Evolutionary conservation across 2,329 filamentous ascomycete species (phyloP).

Genomic region (Xylariales sp.): DNA sequence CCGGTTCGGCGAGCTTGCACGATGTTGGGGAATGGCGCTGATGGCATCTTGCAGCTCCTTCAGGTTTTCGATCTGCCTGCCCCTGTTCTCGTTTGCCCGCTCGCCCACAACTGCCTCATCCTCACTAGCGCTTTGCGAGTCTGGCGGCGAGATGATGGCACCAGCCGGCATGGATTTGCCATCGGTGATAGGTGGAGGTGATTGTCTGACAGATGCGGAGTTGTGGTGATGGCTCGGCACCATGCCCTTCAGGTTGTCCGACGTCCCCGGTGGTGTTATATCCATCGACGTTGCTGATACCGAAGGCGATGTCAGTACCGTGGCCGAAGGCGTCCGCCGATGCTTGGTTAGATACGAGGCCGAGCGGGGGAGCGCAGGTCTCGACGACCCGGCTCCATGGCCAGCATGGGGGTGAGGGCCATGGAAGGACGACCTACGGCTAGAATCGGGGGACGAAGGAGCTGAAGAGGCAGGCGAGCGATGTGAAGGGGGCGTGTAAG

Average conservation of each 20-base stretch:
- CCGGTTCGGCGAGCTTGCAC: conserved; percentile 50
- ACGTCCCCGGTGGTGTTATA: conserved; percentile 44
- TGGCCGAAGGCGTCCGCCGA: conserved; percentile 51
- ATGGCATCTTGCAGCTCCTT: conserved; percentile 78
- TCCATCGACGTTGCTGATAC: conserved; percentile 29
- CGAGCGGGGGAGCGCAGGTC: conserved; percentile 57
- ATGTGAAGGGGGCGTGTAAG: conserved; percentile 79
- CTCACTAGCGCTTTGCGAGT: conserved; percentile 69
- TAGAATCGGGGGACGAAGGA: conserved; percentile 50
- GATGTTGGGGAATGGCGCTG: conserved; percentile 67
- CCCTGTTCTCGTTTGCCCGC: conserved; percentile 25
- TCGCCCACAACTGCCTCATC: conserved; percentile 59
- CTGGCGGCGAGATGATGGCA: conserved; percentile 86
- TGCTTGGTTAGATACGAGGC: conserved; percentile 63
- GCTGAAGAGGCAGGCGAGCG: conserved; percentile 58
- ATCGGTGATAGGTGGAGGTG: conserved; percentile 76
- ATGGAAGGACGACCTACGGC: conserved; percentile 55
- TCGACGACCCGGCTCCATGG: conserved; percentile 18
- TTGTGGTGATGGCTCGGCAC: conserved; percentile 29
- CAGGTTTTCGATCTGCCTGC: conserved; percentile 47
- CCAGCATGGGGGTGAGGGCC: conserved; percentile 14
- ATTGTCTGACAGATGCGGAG: conserved; percentile 66
- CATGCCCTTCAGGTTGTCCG: conserved; percentile 44
- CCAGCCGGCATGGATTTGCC: conserved; percentile 70
- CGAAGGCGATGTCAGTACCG: conserved; percentile 11